phyloP scores from a whole-genome alignment of 2,329 filamentous ascomycete species.

The Magnaporthales sp. region DNA sequence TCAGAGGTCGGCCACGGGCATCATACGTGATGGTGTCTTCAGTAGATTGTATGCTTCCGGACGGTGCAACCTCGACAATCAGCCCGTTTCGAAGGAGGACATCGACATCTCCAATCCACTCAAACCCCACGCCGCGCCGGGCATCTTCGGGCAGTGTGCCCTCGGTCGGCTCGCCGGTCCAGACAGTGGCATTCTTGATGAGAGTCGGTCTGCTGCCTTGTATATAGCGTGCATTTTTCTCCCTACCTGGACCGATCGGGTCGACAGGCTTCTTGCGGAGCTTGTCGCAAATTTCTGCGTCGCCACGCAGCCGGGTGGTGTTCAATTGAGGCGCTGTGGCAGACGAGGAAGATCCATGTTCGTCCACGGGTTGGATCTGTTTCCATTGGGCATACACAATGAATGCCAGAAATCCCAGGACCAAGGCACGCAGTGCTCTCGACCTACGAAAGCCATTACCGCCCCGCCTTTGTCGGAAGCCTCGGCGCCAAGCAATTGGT shows the following conservation, averaged over 20 bases:
- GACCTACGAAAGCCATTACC: conserved; percentile 26
- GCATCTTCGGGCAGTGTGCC: conserved; percentile 46
- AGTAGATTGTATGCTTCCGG: conserved; percentile 34
- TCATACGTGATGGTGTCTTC: conserved; percentile 43
- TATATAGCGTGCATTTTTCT: conserved; percentile 52
- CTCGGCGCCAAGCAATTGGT: not conserved
- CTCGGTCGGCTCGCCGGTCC: conserved; percentile 51
- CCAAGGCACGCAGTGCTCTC: conserved; percentile 32
- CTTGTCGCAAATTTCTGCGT: conserved; percentile 46
- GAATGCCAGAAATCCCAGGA: conserved; percentile 38
- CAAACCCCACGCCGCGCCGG: conserved; percentile 47
- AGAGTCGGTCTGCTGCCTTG: conserved; percentile 47
- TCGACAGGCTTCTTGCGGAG: conserved; percentile 46
- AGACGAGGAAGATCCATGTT: not conserved
- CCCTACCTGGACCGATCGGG: conserved; percentile 45
- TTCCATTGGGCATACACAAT: conserved; percentile 35
- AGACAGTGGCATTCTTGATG: conserved; percentile 58
- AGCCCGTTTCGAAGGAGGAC: conserved; percentile 53
- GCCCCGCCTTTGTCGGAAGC: not conserved
- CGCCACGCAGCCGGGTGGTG: conserved; percentile 38
- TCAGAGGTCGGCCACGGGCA: conserved; percentile 52
- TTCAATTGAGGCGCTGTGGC: conserved; percentile 28
- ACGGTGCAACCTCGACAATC: conserved; percentile 41
- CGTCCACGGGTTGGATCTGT: conserved; percentile 19
- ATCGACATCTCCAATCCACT: conserved; percentile 48